These are phyloP conservation scores for Melampsora larici-populina DNA, from an alignment of 1,284 basidiomycete genomes.

Conservation along the genomic window DNA sequence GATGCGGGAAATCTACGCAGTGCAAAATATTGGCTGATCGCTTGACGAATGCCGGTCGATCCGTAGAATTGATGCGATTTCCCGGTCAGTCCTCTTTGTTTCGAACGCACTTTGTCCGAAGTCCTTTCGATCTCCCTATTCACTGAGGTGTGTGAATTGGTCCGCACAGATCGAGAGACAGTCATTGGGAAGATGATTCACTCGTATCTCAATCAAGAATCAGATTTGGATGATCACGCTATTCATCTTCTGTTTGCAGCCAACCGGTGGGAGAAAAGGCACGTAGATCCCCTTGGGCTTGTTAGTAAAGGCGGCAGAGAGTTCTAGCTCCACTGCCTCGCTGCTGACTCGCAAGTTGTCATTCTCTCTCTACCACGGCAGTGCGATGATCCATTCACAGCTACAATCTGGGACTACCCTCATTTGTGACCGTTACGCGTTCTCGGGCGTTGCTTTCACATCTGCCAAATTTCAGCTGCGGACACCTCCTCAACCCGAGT, in stretches of 20 bases:
- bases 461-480: conserved; percentile 65
- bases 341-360: not conserved
- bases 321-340: not conserved
- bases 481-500: conserved; percentile 53
- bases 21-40: conserved; percentile 63
- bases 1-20: conserved; percentile 87
- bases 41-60: conserved; percentile 54
- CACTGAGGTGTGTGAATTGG: not conserved
- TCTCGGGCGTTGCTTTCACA: conserved; percentile 93
- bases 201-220: conserved; percentile 73
- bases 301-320: not conserved
- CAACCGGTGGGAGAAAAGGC: conserved; percentile 94
- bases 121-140: not conserved
- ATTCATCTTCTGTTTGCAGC: conserved; percentile 94
- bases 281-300: conserved; percentile 53
- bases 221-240: conserved; percentile 83
- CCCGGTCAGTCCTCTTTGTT: conserved; percentile 63
- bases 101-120: not conserved
- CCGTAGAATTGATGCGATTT: conserved; percentile 59
- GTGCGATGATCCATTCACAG: conserved; percentile 64
- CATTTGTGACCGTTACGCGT: conserved; percentile 91
- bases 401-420: conserved; percentile 69
- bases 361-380: conserved; percentile 51
- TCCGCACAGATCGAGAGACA: conserved; percentile 76
- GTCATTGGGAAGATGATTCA: conserved; percentile 90